phyloP scores from a whole-genome alignment of 2,329 filamentous ascomycete species.

The Plenodomus lindquistii region DNA sequence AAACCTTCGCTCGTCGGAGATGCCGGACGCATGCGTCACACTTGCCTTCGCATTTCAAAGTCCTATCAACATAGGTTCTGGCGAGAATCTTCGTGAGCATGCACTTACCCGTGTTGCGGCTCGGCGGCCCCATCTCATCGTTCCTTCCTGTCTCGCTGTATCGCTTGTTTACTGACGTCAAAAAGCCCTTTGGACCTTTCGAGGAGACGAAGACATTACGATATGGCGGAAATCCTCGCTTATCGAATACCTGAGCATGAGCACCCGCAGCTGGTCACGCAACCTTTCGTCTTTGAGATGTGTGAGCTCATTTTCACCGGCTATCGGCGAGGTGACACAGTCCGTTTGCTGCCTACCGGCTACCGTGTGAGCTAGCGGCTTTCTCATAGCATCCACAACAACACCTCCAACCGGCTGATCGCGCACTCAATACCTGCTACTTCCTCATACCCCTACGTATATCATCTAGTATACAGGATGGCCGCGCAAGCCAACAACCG shows the following conservation, averaged over 20 bases:
- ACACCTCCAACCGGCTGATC: neutral
- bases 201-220: neutral
- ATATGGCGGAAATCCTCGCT: neutral
- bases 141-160: neutral
- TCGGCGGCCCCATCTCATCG: neutral
- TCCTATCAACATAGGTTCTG: too few species aligned
- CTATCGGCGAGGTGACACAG: neutral
- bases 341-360: neutral
- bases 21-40: too few species aligned
- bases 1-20: too few species aligned
- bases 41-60: too few species aligned
- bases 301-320: neutral
- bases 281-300: neutral
- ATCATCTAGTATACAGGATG: constrained; percentile 11
- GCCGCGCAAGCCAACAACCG: constrained; percentile 21
- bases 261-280: neutral
- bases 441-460: neutral
- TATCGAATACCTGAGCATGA: too few species aligned
- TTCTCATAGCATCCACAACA: neutral
- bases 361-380: neutral
- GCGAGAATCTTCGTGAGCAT: too few species aligned
- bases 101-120: neutral
- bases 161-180: neutral
- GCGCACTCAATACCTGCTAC: neutral
- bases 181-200: too few species aligned